These are phyloP conservation scores for Secale cereale DNA, from an alignment of 176 grass and related monocot genomes.

Conservation along the genomic window DNA sequence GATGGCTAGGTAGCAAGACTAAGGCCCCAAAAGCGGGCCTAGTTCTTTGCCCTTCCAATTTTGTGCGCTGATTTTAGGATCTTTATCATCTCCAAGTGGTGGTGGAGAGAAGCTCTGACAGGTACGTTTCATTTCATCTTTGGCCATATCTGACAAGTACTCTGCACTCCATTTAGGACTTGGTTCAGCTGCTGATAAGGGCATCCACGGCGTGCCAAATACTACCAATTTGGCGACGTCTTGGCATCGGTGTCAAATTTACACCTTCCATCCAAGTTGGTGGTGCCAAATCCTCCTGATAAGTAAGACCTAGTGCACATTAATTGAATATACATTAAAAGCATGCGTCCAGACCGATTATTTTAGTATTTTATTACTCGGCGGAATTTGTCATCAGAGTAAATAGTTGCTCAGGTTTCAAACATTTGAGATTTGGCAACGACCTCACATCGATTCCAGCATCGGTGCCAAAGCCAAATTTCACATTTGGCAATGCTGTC, in stretches of 20 bases:
- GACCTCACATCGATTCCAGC: no score
- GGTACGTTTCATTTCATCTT: not conserved
- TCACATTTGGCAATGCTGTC: no score
- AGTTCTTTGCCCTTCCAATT: not conserved
- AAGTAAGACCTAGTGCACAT: not conserved
- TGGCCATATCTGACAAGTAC: not conserved
- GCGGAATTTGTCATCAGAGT: no score
- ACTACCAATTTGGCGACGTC: not conserved
- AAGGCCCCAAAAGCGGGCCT: no score
- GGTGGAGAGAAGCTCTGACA: not conserved
- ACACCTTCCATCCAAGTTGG: not conserved
- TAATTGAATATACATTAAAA: no score
- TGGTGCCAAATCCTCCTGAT: not conserved
- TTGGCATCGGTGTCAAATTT: not conserved
- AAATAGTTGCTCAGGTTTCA: no score
- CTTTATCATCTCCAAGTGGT: no score
- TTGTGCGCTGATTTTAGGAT: not conserved
- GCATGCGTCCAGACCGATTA: no score
- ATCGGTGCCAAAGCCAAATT: no score
- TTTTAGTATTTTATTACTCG: no score
- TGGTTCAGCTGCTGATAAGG: not conserved
- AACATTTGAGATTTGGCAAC: no score
- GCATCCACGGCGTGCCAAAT: not conserved
- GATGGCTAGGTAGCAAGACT: no score
- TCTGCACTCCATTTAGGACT: not conserved